Base-by-base conservation (phyloP, 305 asterid genomes). In the Fraxinus angustifolia region DNA sequence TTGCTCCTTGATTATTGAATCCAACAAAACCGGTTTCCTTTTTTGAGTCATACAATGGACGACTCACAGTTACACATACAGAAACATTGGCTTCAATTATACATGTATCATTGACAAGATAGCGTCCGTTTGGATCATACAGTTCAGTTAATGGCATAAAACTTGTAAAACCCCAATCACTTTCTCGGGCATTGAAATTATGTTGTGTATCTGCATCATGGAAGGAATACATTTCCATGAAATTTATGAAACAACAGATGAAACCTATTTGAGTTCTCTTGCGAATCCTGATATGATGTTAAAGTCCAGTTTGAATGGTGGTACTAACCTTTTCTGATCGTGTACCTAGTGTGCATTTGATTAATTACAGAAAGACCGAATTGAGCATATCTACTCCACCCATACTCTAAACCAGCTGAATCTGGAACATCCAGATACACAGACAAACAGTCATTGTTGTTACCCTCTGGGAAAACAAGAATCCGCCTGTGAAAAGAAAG, bases 1-100 rank as follows among this genome's bases (percentile, higher is more conserved):
- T 91, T 4, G 94, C 94, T 82, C 92, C 94, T 86, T 91, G 94
- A 86, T 91, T 89, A 75, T 88, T 87, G 67, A 91, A 86, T 58
- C 94, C 94, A 36, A 91, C 94, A 56, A 86, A 91, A 73, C 91
- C 94, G 79, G 94, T 87, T 84, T 89, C 94, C 80, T 88, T 91
- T 83, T 89, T 89, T 12, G 94, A 91, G 83, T 88, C 88, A 53
- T 88, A 91, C 35, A 82, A 73, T 86, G 85, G 88, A 77, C 87
- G 85, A 81, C 86, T 89, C 83, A 84, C 82, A 76, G 84, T 71
- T 84, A 56, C 87, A 74, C 82, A 78, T 38, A 89, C 87, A 12
- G 87, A 85, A 82, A 89, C 91, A 78, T 89, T 90, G 79, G 94
- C 94, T 83, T 88, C 91, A 86, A 91, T 40, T 48, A 88, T 19